These are phyloP conservation scores for Candida pseudoviswanathii DNA, from an alignment of 1,139 yeast genomes.

Conservation along the genomic window DNA sequence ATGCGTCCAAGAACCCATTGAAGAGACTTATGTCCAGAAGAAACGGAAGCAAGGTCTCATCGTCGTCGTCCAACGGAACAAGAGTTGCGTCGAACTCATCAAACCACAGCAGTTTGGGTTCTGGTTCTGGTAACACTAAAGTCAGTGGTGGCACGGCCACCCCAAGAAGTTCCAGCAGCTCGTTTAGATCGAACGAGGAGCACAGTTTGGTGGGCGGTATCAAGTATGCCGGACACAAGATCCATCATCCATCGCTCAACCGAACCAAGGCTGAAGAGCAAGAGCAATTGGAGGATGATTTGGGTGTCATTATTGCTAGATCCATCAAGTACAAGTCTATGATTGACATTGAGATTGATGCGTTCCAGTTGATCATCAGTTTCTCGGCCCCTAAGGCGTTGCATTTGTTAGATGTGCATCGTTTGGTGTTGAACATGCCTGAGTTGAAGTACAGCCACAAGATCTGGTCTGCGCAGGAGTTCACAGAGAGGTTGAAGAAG, in stretches of 20 bases:
- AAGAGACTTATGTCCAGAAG: slow-evolving; percentile 15
- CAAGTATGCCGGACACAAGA: slow-evolving; percentile 18
- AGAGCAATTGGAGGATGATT: slow-evolving; percentile 22
- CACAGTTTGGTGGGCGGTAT: slow-evolving; percentile 4
- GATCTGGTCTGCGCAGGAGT: slow-evolving; percentile 80
- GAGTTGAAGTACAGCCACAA: slow-evolving; percentile 62
- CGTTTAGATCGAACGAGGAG: slow-evolving; percentile 5
- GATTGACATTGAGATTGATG: slow-evolving; percentile 56
- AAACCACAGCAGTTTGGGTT: background rate
- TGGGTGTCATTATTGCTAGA: slow-evolving; percentile 35
- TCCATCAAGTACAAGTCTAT: slow-evolving; percentile 70
- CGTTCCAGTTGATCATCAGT: slow-evolving; percentile 61
- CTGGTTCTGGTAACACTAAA: background rate
- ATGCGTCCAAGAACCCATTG: slow-evolving; percentile 18
- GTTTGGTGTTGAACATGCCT: slow-evolving; percentile 67
- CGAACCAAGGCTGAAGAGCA: slow-evolving; percentile 4
- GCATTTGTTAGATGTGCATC: slow-evolving; percentile 70
- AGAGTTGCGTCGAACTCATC: background rate
- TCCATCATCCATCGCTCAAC: background rate
- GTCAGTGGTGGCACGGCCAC: background rate
- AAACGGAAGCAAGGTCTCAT: slow-evolving; percentile 1
- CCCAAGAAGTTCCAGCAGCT: slow-evolving; percentile 5
- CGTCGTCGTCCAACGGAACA: slow-evolving; percentile 3
- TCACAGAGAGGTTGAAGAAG: slow-evolving; percentile 62
- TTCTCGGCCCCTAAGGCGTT: slow-evolving; percentile 75